Evolutionary conservation across 176 grass and related monocot species (phyloP).

Genomic region (Oropetium thomaeum): DNA sequence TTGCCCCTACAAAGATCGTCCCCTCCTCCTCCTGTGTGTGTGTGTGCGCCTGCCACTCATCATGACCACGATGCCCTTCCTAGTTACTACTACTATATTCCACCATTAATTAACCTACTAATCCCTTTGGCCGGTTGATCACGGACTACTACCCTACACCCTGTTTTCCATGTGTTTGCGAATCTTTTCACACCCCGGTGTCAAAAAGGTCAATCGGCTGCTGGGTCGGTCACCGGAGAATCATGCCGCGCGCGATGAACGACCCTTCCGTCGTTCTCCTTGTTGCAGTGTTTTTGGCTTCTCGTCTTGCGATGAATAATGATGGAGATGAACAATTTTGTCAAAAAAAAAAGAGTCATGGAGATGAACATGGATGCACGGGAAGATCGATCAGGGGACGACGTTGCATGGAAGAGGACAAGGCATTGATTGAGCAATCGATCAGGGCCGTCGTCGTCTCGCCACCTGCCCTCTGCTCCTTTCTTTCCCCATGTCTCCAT

Average conservation of each 20-base stretch:
- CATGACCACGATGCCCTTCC: conserved; percentile 21
- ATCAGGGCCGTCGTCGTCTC: conserved; percentile 21
- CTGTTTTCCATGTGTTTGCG: conserved; percentile 1
- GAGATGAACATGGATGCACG: not conserved
- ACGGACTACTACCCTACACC: not conserved
- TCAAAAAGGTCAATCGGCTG: not conserved
- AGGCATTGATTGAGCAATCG: conserved; percentile 27
- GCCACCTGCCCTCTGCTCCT: not conserved
- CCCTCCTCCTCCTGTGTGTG: too few species aligned
- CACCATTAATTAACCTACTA: not conserved
- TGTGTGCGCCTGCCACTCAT: conserved; percentile 26
- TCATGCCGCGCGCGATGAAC: not conserved
- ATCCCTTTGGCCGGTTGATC: too few species aligned
- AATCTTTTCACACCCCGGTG: conserved; percentile 7
- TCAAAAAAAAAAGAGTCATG: not conserved
- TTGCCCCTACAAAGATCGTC: conserved; percentile 11
- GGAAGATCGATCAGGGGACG: not conserved
- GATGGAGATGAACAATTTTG: not conserved
- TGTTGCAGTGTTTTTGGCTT: not conserved
- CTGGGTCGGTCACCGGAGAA: not conserved
- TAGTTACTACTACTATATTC: not conserved
- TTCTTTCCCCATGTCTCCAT: not conserved
- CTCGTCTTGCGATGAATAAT: not conserved
- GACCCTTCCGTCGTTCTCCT: not conserved
- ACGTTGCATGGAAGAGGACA: not conserved